Conservation (phyloP, 1,284 basidiomycete genomes). For the Neonothopanus nambi region DNA sequence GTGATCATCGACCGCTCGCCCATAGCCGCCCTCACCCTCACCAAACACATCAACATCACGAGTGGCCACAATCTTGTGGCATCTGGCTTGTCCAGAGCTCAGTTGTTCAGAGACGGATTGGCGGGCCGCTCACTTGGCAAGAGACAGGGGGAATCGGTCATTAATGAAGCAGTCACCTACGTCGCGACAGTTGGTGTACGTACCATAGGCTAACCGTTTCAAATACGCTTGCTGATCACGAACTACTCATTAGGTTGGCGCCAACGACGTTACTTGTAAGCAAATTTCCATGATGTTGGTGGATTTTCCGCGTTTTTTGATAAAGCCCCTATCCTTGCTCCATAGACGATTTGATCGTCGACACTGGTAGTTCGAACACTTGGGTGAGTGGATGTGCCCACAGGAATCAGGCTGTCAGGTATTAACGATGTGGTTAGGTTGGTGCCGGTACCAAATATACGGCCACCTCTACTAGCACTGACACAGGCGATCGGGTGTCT, state of each 20-base stretch:
- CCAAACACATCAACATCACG: slow-evolving; percentile 2
- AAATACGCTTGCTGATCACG: too few relatives aligned
- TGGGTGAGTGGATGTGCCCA: slow-evolving; percentile 35
- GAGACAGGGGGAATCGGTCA: slow-evolving; percentile 9
- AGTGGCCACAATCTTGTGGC: slow-evolving; percentile 6
- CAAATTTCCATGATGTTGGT: background rate
- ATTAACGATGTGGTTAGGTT: slow-evolving; percentile 20
- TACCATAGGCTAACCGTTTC: too few relatives aligned
- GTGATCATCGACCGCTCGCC: slow-evolving; percentile 10
- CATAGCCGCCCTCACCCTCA: slow-evolving; percentile 2
- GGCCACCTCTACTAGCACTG: background rate
- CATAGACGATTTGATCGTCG: slow-evolving; percentile 14
- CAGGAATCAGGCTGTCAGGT: slow-evolving; percentile 2
- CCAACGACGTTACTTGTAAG: slow-evolving; percentile 34
- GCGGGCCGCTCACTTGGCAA: background rate
- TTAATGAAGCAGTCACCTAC: slow-evolving; percentile 42
- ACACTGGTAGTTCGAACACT: slow-evolving; percentile 34
- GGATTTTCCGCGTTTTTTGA: slow-evolving; percentile 18
- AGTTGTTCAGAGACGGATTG: slow-evolving; percentile 7
- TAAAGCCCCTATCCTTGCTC: slow-evolving; percentile 10
- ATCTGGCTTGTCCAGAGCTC: slow-evolving; percentile 1
- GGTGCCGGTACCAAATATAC: slow-evolving; percentile 24
- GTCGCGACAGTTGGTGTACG: slow-evolving; percentile 42
- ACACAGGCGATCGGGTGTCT: slow-evolving; percentile 29
- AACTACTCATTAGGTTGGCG: slow-evolving; percentile 26